Evolutionary conservation across 306 rosid genomes (phyloP).

Genomic region (Hippophae gyantsensis): DNA sequence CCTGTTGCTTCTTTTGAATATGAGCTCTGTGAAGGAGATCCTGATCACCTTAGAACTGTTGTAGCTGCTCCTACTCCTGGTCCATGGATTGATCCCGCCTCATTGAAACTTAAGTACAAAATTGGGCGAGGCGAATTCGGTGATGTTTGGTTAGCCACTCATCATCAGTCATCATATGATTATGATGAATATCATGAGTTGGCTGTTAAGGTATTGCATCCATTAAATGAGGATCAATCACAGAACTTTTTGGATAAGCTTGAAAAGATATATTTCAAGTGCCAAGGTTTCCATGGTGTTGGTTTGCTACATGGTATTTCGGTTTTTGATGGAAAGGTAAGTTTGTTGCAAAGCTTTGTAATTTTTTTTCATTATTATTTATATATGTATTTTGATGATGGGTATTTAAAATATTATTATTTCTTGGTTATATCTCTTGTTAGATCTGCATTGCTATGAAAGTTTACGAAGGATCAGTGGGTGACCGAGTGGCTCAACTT

Average conservation of each 20-base stretch:
- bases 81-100: conserved; percentile 66
- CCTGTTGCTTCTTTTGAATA: conserved; percentile 41
- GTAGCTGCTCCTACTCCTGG: conserved; percentile 27
- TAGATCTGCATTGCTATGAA: conserved; percentile 78
- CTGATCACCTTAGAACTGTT: conserved; percentile 39
- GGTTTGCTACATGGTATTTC: conserved; percentile 68
- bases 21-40: conserved; percentile 50
- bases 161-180: conserved; percentile 71
- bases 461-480: conserved; percentile 66
- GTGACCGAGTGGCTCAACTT: conserved; percentile 65
- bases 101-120: conserved; percentile 64
- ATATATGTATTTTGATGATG: neutral
- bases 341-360: neutral
- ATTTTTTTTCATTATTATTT: neutral
- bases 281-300: conserved; percentile 35
- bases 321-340: conserved; percentile 56
- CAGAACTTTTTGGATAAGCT: conserved; percentile 37
- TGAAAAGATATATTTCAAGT: conserved; percentile 36
- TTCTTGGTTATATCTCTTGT: conserved; percentile 9
- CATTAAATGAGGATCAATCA: conserved; percentile 48
- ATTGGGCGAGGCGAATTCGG: conserved; percentile 82
- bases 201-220: conserved; percentile 63
- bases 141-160: conserved; percentile 81
- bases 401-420: conserved; percentile 3
- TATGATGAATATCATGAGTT: conserved; percentile 71